Evolutionary conservation across 2,329 filamentous ascomycete species (phyloP).

Genomic region (Exophiala calicioides): DNA sequence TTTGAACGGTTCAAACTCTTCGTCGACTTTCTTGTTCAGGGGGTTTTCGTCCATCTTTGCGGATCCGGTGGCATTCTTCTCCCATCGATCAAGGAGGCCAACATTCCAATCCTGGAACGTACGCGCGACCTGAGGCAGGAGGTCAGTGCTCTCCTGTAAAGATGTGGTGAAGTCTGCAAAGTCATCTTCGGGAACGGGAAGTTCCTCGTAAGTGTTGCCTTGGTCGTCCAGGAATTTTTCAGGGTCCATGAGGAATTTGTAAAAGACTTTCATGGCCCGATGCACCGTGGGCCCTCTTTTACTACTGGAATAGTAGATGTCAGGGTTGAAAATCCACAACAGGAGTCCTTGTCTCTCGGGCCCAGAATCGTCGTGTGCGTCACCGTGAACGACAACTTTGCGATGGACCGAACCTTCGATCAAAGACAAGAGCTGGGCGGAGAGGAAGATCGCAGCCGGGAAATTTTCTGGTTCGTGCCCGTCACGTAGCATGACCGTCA

Average conservation of each 20-base stretch:
- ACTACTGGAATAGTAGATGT: slow-evolving; percentile 58
- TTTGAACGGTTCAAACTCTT: slow-evolving; percentile 26
- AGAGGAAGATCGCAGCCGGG: slow-evolving; percentile 44
- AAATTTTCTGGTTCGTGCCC: slow-evolving; percentile 34
- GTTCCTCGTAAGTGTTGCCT: slow-evolving; percentile 50
- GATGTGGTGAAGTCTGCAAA: slow-evolving; percentile 33
- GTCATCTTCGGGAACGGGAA: slow-evolving; percentile 40
- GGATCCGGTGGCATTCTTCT: slow-evolving; percentile 26
- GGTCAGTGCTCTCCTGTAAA: slow-evolving; percentile 44
- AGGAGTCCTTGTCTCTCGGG: slow-evolving; percentile 11
- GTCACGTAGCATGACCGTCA: slow-evolving; percentile 37
- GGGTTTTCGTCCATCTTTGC: slow-evolving; percentile 30
- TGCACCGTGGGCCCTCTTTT: slow-evolving; percentile 35
- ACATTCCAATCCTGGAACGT: slow-evolving; percentile 58
- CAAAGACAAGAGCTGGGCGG: slow-evolving; percentile 57
- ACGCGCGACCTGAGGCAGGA: slow-evolving; percentile 53
- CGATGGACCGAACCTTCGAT: slow-evolving; percentile 58
- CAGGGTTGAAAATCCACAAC: slow-evolving; percentile 63
- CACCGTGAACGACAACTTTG: slow-evolving; percentile 54
- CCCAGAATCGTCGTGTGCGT: slow-evolving; percentile 21
- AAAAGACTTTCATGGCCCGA: slow-evolving; percentile 62
- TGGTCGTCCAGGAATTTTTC: slow-evolving; percentile 40
- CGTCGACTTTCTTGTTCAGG: slow-evolving; percentile 27
- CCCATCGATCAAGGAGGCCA: slow-evolving; percentile 53
- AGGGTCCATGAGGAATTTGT: slow-evolving; percentile 41